These are phyloP conservation scores for Tricholoma bakamatsutake DNA, from an alignment of 768 basidiomycete genomes.

Conservation along the genomic window DNA sequence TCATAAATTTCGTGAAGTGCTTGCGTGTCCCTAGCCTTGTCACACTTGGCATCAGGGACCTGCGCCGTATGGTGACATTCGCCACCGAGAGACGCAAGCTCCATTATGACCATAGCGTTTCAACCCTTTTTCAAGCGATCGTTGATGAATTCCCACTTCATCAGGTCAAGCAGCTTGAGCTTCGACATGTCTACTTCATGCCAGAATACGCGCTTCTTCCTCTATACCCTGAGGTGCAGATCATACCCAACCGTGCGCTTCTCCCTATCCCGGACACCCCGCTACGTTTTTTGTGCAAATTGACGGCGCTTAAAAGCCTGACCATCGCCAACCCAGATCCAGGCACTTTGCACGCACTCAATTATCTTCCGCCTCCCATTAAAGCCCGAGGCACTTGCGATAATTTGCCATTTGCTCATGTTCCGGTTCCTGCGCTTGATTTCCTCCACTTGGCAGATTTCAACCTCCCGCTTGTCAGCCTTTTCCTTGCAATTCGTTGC, in stretches of 20 bases:
- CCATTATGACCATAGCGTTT: not conserved
- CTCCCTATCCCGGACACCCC: not conserved
- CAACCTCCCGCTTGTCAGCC: not conserved
- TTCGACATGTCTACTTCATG: slow-evolving; percentile 1
- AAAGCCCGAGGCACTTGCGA: not conserved
- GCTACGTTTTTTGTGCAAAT: slow-evolving; percentile 3
- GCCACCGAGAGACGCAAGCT: not conserved
- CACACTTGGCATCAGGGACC: not conserved
- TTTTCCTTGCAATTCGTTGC: not conserved
- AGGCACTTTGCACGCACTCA: slow-evolving; percentile 3
- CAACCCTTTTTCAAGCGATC: not conserved
- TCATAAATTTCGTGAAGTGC: not conserved
- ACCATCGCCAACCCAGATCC: not conserved
- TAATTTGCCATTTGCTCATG: not conserved
- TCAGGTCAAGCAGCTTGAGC: not conserved
- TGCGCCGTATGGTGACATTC: not conserved
- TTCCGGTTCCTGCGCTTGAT: not conserved
- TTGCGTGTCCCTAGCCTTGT: not conserved
- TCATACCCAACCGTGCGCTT: not conserved
- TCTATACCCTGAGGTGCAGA: not conserved
- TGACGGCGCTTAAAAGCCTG: slow-evolving; percentile 1
- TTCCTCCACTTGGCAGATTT: not conserved
- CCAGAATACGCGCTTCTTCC: not conserved
- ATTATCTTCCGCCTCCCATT: not conserved
- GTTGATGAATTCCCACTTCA: not conserved